Percentiles rank a stretch among this genome's conserved stretches.
phyloP scores from a whole-genome alignment of 768 basidiomycete genomes.

The Calocybe gangraenosa region DNA sequence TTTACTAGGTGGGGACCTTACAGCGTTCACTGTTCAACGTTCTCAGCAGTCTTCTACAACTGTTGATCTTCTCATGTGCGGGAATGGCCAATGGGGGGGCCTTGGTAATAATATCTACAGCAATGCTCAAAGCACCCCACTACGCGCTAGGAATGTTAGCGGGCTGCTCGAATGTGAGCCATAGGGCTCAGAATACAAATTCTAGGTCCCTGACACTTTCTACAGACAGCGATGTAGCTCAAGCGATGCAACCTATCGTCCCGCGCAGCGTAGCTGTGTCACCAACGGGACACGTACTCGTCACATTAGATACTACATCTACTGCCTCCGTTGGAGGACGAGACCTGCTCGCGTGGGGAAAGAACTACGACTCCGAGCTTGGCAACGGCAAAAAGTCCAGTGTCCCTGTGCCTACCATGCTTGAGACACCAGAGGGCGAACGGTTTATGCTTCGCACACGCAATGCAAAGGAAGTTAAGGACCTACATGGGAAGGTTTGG shows the following conservation, averaged over 20 bases:
- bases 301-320: slow-evolving; percentile 62
- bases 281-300: slow-evolving; percentile 70
- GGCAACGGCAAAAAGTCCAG: slow-evolving; percentile 71
- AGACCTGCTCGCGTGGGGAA: slow-evolving; percentile 72
- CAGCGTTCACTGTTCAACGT: slow-evolving; percentile 72
- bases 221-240: slow-evolving; percentile 61
- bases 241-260: slow-evolving; percentile 57
- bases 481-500: slow-evolving; percentile 59
- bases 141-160: slow-evolving; percentile 74
- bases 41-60: slow-evolving; percentile 20
- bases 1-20: slow-evolving; percentile 63
- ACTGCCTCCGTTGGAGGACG: slow-evolving; percentile 49
- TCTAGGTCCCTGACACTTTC: slow-evolving; percentile 5
- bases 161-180: slow-evolving; percentile 81
- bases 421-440: slow-evolving; percentile 49
- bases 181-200: background rate
- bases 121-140: slow-evolving; percentile 66
- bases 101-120: slow-evolving; percentile 66
- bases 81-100: slow-evolving; percentile 82
- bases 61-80: slow-evolving; percentile 62
- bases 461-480: slow-evolving; percentile 49
- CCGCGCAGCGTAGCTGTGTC: slow-evolving; percentile 65
- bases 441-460: slow-evolving; percentile 55
- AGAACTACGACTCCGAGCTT: slow-evolving; percentile 69
- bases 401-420: slow-evolving; percentile 45